These are phyloP conservation scores for Rubia yunnanensis DNA, from an alignment of 257 asterid genomes.

Conservation along the genomic window DNA sequence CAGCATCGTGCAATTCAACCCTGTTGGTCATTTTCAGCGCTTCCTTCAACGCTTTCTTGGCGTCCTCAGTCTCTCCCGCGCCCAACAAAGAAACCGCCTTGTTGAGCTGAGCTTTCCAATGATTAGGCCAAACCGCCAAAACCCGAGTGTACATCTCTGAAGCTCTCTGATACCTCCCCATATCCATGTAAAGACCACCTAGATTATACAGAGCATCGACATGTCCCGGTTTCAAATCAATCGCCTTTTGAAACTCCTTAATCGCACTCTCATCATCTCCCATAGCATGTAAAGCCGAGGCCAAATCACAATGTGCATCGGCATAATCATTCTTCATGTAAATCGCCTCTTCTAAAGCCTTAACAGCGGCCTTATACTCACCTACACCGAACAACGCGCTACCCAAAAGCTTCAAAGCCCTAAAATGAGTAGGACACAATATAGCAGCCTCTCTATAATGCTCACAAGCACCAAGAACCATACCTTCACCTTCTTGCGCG, in stretches of 20 bases:
- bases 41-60: constrained; percentile 91
- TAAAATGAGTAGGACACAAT: constrained; percentile 88
- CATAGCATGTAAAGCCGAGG: constrained; percentile 94
- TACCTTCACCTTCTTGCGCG: constrained; percentile 93
- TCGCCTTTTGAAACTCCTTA: constrained; percentile 98
- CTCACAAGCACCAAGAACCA: constrained; percentile 96
- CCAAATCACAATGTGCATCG: constrained; percentile 97
- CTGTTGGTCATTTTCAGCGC: constrained; percentile 93
- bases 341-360: constrained; percentile 97
- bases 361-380: constrained; percentile 95
- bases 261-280: constrained; percentile 95
- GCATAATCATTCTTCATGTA: constrained; percentile 94
- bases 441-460: constrained; percentile 99
- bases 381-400: constrained; percentile 97
- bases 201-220: constrained; percentile 87
- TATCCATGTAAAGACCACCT: constrained; percentile 97
- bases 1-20: constrained; percentile 87
- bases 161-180: constrained; percentile 97
- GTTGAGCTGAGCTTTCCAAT: constrained; percentile 96
- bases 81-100: constrained; percentile 90
- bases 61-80: constrained; percentile 94
- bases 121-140: constrained; percentile 87
- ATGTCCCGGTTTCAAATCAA: constrained; percentile 94
- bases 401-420: constrained; percentile 96
- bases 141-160: constrained; percentile 97